Evolutionary conservation across 2,329 filamentous ascomycete species (phyloP).

Genomic region (Trichoderma koningii): DNA sequence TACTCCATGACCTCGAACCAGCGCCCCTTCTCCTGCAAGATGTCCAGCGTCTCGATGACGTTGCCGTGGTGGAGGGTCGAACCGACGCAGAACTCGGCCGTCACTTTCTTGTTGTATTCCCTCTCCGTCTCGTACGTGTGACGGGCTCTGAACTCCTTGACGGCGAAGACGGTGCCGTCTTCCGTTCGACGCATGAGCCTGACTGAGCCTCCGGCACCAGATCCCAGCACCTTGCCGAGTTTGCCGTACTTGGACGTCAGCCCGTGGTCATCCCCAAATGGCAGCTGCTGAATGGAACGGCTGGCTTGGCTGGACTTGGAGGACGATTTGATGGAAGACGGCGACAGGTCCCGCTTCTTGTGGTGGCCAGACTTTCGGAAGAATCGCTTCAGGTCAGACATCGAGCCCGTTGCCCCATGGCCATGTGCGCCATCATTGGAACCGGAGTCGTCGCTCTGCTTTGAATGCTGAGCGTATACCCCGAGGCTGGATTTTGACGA

Average conservation of each 20-base stretch:
- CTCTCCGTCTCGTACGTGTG: conserved; percentile 93
- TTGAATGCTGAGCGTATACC: conserved; percentile 35
- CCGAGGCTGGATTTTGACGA: conserved; percentile 54
- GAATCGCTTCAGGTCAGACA: conserved; percentile 95
- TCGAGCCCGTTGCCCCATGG: conserved; percentile 66
- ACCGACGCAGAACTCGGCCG: conserved; percentile 96
- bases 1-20: conserved; percentile 99
- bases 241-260: conserved; percentile 92
- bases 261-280: conserved; percentile 93
- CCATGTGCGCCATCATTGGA: conserved; percentile 30
- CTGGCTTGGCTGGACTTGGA: conserved; percentile 39
- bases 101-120: conserved; percentile 97
- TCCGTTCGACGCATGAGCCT: conserved; percentile 90
- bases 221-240: conserved; percentile 88
- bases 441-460: conserved; percentile 23
- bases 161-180: conserved; percentile 91
- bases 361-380: conserved; percentile 82
- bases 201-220: conserved; percentile 92
- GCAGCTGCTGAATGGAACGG: conserved; percentile 64
- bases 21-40: conserved; percentile 87
- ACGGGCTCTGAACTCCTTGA: conserved; percentile 92
- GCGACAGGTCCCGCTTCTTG: conserved; percentile 67
- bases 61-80: conserved; percentile 97
- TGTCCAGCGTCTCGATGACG: conserved; percentile 96
- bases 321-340: conserved; percentile 56